Percentiles rank a stretch among this genome's conserved stretches.
phyloP scores from a whole-genome alignment of 2,329 filamentous ascomycete genomes.

The Fusarium burgessii region DNA sequence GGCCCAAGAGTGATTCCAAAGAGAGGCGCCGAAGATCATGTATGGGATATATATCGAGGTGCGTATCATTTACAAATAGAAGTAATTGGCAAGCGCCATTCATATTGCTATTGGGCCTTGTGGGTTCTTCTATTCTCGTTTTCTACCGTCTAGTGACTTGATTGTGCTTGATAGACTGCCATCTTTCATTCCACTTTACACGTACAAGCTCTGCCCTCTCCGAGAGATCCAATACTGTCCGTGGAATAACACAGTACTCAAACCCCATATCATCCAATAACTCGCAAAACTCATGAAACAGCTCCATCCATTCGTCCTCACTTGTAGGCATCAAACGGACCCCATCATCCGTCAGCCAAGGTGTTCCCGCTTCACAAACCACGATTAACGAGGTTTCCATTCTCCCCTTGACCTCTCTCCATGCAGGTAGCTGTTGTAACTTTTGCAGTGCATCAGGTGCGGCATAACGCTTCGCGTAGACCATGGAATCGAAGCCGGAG shows the following conservation, averaged over 20 bases:
- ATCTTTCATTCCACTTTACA: conserved; percentile 1
- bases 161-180: not conserved
- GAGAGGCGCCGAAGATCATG: not conserved
- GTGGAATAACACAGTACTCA: conserved; percentile 15
- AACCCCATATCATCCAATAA: conserved; percentile 14
- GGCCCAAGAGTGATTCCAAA: not conserved
- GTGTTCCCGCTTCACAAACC: conserved; percentile 50
- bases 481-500: conserved; percentile 57
- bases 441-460: conserved; percentile 40
- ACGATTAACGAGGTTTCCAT: conserved; percentile 53
- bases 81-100: too few species aligned
- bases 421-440: conserved; percentile 38
- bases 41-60: too few species aligned
- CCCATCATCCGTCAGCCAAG: conserved; percentile 30
- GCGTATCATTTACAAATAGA: not conserved
- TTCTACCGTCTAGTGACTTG: not conserved
- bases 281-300: conserved; percentile 20
- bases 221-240: not conserved
- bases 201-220: conserved; percentile 17
- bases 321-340: conserved; percentile 33
- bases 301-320: conserved; percentile 2
- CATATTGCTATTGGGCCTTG: not conserved
- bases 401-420: conserved; percentile 47
- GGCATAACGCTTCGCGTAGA: conserved; percentile 52
- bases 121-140: not conserved